A percentile compares a stretch with the other conserved stretches of the same genome.
phyloP scores from a whole-genome alignment of 495 filamentous ascomycete genomes.

The Sordaria brevicollis region DNA sequence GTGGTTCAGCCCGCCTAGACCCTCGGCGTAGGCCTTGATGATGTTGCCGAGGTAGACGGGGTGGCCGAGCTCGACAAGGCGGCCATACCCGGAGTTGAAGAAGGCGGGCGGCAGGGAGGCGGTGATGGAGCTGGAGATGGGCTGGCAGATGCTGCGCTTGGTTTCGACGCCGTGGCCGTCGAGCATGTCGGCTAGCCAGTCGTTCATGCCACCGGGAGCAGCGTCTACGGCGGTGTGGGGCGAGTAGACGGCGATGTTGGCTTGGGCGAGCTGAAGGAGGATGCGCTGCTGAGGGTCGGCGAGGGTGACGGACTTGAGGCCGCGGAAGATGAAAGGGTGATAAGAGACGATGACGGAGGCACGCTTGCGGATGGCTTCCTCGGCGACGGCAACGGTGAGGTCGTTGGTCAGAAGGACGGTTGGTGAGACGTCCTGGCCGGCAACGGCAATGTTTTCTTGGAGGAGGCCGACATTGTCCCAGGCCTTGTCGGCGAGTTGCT shows the following conservation, averaged over 20 bases:
- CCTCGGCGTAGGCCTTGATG: slow-evolving; percentile 38
- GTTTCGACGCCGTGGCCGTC: slow-evolving; percentile 14
- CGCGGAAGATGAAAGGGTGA: slow-evolving; percentile 92
- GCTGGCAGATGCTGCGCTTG: slow-evolving; percentile 25
- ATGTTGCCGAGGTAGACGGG: slow-evolving; percentile 50
- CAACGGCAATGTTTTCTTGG: slow-evolving; percentile 20
- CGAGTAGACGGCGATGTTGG: slow-evolving; percentile 90
- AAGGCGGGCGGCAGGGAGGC: slow-evolving; percentile 37
- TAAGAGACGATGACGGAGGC: slow-evolving; percentile 80
- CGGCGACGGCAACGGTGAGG: slow-evolving; percentile 77
- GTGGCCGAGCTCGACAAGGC: slow-evolving; percentile 52
- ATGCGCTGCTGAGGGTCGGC: slow-evolving; percentile 77
- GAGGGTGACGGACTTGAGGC: slow-evolving; percentile 77
- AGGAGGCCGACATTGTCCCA: slow-evolving; percentile 71
- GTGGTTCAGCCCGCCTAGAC: slow-evolving; percentile 26
- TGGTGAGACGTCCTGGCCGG: neutral
- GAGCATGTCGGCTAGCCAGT: slow-evolving; percentile 91
- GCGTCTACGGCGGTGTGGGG: slow-evolving; percentile 94
- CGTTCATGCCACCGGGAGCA: slow-evolving; percentile 73
- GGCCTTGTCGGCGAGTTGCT: slow-evolving; percentile 75
- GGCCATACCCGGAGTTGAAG: slow-evolving; percentile 66
- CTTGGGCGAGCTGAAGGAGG: slow-evolving; percentile 69
- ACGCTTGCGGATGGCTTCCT: slow-evolving; percentile 72
- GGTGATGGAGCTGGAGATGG: slow-evolving; percentile 22
- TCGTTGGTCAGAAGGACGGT: slow-evolving; percentile 80